Evolutionary conservation across 345 rosid species (phyloP).

Genomic region (Ceriops zippeliana): DNA sequence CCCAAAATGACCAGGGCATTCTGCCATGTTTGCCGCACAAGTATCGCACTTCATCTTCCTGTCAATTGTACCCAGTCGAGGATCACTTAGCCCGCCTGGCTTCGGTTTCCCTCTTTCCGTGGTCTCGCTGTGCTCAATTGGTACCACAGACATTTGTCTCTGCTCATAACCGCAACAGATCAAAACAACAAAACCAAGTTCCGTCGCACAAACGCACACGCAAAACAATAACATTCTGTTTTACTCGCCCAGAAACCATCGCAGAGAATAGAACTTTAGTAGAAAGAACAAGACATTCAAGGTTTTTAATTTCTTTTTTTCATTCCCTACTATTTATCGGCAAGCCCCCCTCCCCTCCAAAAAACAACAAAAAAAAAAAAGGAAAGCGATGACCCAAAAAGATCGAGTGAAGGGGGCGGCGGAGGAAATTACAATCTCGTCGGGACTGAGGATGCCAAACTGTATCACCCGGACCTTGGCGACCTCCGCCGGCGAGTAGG

Average conservation of each 20-base stretch:
- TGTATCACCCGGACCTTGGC: conserved; percentile 86
- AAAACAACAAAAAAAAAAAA: too few relatives aligned
- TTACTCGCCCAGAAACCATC: too few relatives aligned
- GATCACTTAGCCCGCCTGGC: conserved; percentile 76
- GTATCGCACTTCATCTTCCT: conserved; percentile 90
- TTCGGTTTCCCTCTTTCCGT: conserved; percentile 93
- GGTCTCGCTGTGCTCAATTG: conserved; percentile 82
- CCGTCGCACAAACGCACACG: not conserved
- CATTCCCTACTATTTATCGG: too few relatives aligned
- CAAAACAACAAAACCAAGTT: not conserved
- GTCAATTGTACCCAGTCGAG: conserved; percentile 84
- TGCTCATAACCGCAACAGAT: conserved; percentile 28
- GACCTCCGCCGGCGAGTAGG: conserved; percentile 92
- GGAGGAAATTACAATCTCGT: conserved; percentile 69
- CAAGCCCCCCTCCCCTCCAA: too few relatives aligned
- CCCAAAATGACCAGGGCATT: conserved; percentile 95
- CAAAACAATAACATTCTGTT: too few relatives aligned
- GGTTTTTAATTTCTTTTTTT: too few relatives aligned
- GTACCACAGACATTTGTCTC: conserved; percentile 97
- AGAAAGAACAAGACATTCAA: not conserved
- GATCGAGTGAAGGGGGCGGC: not conserved
- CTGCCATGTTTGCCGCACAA: conserved; percentile 92
- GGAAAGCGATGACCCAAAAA: not conserved
- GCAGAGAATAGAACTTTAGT: too few relatives aligned
- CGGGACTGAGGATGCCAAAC: conserved; percentile 94